Evolutionary conservation across 768 basidiomycete genomes (phyloP), one percentile per base, ranked within the genome.

Genomic region (Mycena kentingensis): DNA sequence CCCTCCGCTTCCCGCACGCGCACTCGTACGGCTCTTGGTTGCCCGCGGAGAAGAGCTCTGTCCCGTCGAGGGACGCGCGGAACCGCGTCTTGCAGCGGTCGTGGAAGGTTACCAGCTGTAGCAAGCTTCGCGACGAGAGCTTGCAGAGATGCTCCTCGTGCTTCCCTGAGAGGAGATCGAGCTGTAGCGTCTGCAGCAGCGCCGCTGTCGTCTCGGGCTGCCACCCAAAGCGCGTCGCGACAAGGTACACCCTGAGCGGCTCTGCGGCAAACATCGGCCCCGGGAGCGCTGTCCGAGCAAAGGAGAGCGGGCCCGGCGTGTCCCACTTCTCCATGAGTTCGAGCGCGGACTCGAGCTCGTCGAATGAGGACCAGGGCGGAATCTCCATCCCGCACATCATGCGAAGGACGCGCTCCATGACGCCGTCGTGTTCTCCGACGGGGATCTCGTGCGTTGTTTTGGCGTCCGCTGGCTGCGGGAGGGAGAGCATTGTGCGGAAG

Each of bases 221-320:
- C 77, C 79, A 80, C 6, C 70, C 73, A 48, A 70, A 74, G 27
- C 70, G 70, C 18, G 73, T 71, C 7, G 77, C 70, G 36, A 82
- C 66, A 2, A 69, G 75, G 50, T 80, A 81, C 10, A 80, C 66
- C 18, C 77, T 73, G n/a, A 81, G 57, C 2, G 80, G 77, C 12
- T 75, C 66, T 5, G 62, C 60, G n/a, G 75, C 70, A 55, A 79
- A 76, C 11, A 70, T 50, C 5, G 76, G 74, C 1, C 77, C 65
- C 6, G 72, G 72, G 45, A 77, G 68, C 11, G 70, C 69, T 6
- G 72, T 61, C 4, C 79, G 76, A 15, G 79, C 64, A 52, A 74
- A 52, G 26, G 75, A 75, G 5, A 77, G 58, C 2, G 76, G 75
- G 7, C 76, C 76, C 5, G 72, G 71, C 18, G 77, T 67, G 32